A percentile compares a stretch with the other conserved stretches of the same genome.
These are phyloP conservation scores for Phylloporus sp. DNA, from an alignment of 1,284 basidiomycete genomes.

Conservation along the genomic window DNA sequence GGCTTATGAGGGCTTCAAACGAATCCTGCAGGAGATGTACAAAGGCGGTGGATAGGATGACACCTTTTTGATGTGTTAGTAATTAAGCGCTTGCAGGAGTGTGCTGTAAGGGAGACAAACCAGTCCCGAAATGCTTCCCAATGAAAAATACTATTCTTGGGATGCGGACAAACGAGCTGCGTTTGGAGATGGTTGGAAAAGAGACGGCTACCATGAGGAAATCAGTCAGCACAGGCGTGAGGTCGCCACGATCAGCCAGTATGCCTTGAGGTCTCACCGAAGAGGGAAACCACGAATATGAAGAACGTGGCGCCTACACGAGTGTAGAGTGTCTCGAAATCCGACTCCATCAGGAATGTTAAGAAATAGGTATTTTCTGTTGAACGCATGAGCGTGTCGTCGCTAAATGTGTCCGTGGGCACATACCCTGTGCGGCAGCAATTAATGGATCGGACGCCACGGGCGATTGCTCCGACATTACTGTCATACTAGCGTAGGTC, in stretches of 20 bases:
- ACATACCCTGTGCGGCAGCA: constrained; percentile 12
- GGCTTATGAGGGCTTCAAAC: constrained; percentile 64
- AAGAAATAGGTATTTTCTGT: constrained; percentile 1
- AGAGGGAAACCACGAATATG: constrained; percentile 54
- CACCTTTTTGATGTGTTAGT: constrained; percentile 50
- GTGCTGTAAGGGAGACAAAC: constrained; percentile 37
- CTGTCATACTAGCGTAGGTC: background rate
- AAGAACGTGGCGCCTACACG: constrained; percentile 45
- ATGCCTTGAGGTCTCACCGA: constrained; percentile 32
- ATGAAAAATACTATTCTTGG: constrained; percentile 76
- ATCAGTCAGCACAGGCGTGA: constrained; percentile 3
- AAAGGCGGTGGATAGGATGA: constrained; percentile 82
- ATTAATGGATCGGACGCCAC: background rate
- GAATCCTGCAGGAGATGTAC: constrained; percentile 80
- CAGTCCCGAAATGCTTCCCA: constrained; percentile 84
- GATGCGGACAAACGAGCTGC: constrained; percentile 59
- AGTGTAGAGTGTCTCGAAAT: constrained; percentile 11
- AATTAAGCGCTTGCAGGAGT: background rate
- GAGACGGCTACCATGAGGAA: constrained; percentile 59
- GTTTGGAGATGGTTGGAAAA: constrained; percentile 71
- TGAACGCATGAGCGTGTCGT: background rate
- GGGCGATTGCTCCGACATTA: background rate
- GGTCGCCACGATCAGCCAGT: background rate
- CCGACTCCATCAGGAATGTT: constrained; percentile 9
- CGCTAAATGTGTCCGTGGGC: background rate